Base-by-base conservation (phyloP, 768 basidiomycete species). In the Suillus subluteus region DNA sequence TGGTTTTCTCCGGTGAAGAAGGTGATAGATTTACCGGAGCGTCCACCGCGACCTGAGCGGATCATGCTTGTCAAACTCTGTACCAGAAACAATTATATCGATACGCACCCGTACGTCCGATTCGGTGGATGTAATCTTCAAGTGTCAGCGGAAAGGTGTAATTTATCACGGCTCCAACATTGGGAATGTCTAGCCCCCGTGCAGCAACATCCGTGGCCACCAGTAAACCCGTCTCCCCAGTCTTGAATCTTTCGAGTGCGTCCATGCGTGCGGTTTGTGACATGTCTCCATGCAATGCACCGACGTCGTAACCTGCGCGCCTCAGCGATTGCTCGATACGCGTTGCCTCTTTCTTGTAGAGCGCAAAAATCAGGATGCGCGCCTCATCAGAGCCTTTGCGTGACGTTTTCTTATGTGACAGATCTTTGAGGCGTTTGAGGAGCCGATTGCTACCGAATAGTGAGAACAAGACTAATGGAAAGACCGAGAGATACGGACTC, bases 191-290 rank as follows among this genome's bases (percentile, higher is more conserved):
- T 69, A 99, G 82, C 11, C 98, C 98, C 63, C 98, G 88, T 56
- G 98, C 96, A 7, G 98, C 98, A 11, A 99, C 98, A 76, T 99
- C 98, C 30, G 95, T 99, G 11, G 98, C 98, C 62, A 99, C 97
- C 68, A 99, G 83, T 35, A 99, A 74, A 50, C 89, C 87, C 8
- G 88, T 91, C 62, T 82, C 84, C 3, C 96, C 97, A 40, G 83
- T 86, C 76, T 95, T 90, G 82, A 99, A 99, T 63, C 86, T 87
- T 46, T 95, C 91, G 26, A 99, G 81, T 13, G 95, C 90, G 55
- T 91, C 90, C 81, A 95, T 88, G 6, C 98, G 86, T 58, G 91
- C 90, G 23, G 80, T 81, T 77, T 99, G 97, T 13, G 90, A 84
- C 87, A 98, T 84, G 79, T 99, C 96, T 1, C 96, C 96, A 71